phyloP scores from a whole-genome alignment of 2,329 filamentous ascomycete genomes.

The Aschersonia sp. region DNA sequence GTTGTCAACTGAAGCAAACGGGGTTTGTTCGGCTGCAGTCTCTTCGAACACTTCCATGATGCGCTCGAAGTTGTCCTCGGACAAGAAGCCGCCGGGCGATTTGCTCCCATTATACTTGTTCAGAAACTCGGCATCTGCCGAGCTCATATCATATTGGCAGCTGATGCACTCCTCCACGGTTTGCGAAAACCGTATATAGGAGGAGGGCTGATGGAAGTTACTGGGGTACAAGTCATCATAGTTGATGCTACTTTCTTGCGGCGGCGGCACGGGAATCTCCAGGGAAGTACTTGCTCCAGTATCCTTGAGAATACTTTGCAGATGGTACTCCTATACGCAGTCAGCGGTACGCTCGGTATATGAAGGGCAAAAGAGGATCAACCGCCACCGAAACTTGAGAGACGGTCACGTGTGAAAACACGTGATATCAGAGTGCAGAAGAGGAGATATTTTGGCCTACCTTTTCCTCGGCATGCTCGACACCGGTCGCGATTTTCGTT shows the following conservation, averaged over 20 bases:
- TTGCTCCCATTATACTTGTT: slow-evolving; percentile 71
- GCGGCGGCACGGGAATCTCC: slow-evolving; percentile 52
- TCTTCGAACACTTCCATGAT: slow-evolving; percentile 94
- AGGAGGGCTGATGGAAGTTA: slow-evolving; percentile 68
- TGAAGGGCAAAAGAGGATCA: background rate
- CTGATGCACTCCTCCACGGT: slow-evolving; percentile 93
- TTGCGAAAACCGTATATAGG: slow-evolving; percentile 95
- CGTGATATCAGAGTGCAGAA: slow-evolving; percentile 28
- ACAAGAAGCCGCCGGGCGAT: slow-evolving; percentile 48
- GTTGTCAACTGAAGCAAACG: slow-evolving; percentile 81
- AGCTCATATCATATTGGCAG: slow-evolving; percentile 86
- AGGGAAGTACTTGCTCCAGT: slow-evolving; percentile 40
- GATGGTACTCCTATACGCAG: slow-evolving; percentile 68
- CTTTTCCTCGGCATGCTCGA: slow-evolving; percentile 94
- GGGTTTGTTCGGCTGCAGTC: slow-evolving; percentile 68
- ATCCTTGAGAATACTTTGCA: slow-evolving; percentile 63
- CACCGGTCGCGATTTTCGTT: slow-evolving; percentile 84
- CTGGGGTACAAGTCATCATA: slow-evolving; percentile 83
- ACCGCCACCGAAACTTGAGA: background rate
- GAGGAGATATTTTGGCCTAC: slow-evolving; percentile 42
- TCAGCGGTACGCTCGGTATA: background rate
- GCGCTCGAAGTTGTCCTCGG: slow-evolving; percentile 84
- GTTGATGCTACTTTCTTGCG: slow-evolving; percentile 51
- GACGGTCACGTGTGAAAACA: slow-evolving; percentile 29
- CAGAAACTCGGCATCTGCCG: slow-evolving; percentile 77